Percentiles rank a stretch among this genome's conserved stretches.
phyloP scores from a whole-genome alignment of 805 yeast genomes.

The Candida bentonensis region DNA sequence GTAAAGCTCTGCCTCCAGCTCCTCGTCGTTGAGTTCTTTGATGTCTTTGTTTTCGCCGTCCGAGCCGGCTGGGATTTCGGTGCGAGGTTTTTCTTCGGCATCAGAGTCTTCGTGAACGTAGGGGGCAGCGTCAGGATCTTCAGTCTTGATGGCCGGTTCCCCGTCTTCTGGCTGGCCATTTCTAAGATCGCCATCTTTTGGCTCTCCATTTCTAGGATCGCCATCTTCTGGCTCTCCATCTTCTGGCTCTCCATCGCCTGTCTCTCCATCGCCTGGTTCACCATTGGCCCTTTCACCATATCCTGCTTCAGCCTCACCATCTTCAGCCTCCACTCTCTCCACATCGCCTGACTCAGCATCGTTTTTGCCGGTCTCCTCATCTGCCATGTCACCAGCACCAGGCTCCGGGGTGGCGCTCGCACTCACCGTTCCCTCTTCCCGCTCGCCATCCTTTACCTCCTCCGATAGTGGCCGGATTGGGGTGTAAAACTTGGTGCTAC shows the following conservation, averaged over 20 bases:
- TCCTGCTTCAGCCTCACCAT: not conserved
- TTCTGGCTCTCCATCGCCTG: not conserved
- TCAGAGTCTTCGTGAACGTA: conserved; percentile 3
- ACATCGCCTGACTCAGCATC: conserved; percentile 4
- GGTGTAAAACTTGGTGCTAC: conserved; percentile 36
- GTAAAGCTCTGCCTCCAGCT: not conserved
- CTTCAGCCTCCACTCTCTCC: conserved; percentile 6
- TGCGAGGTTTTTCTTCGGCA: not conserved
- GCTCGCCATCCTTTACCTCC: conserved; percentile 5
- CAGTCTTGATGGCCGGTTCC: not conserved
- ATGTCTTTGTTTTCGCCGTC: conserved; percentile 3
- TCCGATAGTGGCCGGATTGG: conserved; percentile 28
- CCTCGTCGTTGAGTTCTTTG: conserved; percentile 2
- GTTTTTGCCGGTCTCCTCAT: not conserved
- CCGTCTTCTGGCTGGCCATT: not conserved
- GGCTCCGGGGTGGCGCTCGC: conserved; percentile 5
- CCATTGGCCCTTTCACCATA: not conserved
- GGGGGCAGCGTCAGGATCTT: conserved; percentile 2
- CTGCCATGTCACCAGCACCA: not conserved
- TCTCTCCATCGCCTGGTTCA: not conserved
- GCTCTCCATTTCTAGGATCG: not conserved
- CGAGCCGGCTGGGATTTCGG: not conserved
- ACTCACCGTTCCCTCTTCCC: conserved; percentile 7
- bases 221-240: not conserved
- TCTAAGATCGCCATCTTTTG: not conserved